Conservation (phyloP, 179 eudicot genomes). For the Amaranthus tricolor region DNA sequence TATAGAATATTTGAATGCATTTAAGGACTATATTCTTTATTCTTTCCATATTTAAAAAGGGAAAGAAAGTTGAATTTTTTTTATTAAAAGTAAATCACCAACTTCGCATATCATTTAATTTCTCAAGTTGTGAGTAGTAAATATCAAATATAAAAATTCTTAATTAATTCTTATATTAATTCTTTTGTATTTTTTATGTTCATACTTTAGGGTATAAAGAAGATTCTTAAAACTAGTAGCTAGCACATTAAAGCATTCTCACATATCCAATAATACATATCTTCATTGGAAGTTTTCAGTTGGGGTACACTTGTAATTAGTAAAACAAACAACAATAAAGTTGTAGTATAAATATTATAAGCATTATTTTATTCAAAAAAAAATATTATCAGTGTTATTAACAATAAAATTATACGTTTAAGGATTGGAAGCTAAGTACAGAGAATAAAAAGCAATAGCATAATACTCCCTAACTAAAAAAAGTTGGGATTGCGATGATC, state of each 20-base stretch:
- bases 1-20: too few species aligned
- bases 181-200: not conserved
- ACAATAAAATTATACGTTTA: not conserved
- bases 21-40: not conserved
- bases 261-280: not conserved
- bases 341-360: too few species aligned
- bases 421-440: not conserved
- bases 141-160: not conserved
- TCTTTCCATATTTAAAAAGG: not conserved
- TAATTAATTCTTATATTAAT: not conserved
- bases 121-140: not conserved
- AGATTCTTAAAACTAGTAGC: conserved; percentile 3
- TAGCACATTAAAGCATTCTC: not conserved
- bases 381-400: not conserved
- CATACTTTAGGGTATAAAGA: not conserved
- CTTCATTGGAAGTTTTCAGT: not conserved
- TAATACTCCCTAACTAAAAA: too few species aligned
- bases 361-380: too few species aligned
- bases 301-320: not conserved
- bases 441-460: not conserved
- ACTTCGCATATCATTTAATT: not conserved
- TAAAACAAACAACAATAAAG: too few species aligned
- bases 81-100: not conserved
- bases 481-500: too few species aligned
- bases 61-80: conserved; percentile 8